Evolutionary conservation across 75 land plant genomes (phyloP).

Genomic region (Chamaecyparis obtusa): DNA sequence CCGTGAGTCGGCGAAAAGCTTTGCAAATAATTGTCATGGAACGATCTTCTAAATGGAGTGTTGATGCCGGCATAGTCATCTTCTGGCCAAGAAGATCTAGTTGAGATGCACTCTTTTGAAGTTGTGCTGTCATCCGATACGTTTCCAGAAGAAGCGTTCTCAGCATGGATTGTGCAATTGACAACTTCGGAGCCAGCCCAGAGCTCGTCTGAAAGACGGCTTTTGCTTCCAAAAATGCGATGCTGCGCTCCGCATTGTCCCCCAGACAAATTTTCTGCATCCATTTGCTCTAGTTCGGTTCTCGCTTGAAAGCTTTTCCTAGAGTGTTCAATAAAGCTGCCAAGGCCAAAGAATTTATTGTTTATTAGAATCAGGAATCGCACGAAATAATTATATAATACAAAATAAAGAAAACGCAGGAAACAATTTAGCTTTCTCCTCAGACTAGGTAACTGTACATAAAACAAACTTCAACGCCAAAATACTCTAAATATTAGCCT

Average conservation of each 20-base stretch:
- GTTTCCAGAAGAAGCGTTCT: constrained; percentile 1
- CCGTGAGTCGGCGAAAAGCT: background rate
- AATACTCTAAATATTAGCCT: background rate
- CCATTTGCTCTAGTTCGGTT: background rate
- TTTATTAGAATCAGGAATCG: background rate
- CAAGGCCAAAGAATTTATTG: background rate
- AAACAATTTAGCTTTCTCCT: background rate
- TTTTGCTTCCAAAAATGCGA: background rate
- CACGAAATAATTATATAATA: too few species aligned
- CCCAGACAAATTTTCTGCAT: background rate
- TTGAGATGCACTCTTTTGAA: constrained; percentile 8
- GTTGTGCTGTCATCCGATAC: constrained; percentile 10
- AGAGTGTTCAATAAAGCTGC: background rate
- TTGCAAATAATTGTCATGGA: background rate
- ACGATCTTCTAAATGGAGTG: background rate
- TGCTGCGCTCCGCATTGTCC: background rate
- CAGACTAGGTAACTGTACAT: background rate
- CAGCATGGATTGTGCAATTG: background rate
- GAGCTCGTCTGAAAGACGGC: background rate
- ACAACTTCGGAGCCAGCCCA: background rate
- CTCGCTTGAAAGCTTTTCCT: background rate
- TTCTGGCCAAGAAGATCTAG: background rate
- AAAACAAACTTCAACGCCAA: background rate
- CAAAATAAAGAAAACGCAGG: background rate
- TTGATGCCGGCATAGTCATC: background rate